Conservation (phyloP, 768 basidiomycete genomes). For the Pisolithus albus region DNA sequence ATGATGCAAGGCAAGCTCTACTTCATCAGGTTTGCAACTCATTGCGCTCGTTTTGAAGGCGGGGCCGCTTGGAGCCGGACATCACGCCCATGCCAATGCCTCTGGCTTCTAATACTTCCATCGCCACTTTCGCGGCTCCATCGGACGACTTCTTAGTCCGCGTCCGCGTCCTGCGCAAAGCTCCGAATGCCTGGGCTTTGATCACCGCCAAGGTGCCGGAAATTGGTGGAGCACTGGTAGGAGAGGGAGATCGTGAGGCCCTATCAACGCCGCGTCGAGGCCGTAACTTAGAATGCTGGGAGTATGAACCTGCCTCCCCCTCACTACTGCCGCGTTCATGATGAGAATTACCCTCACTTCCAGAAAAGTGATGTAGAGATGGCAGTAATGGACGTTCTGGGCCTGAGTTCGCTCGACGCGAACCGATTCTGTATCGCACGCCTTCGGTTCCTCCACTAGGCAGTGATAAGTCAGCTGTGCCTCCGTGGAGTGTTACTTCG, state of each 20-base stretch:
- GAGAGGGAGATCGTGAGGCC: constrained; percentile 43
- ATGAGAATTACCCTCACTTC: constrained; percentile 45
- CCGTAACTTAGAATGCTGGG: constrained; percentile 37
- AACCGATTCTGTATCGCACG: constrained; percentile 53
- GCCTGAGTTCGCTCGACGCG: constrained; percentile 42
- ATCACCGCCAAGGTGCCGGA: constrained; percentile 84
- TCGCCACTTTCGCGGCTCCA: constrained; percentile 62
- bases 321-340: constrained; percentile 53
- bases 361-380: constrained; percentile 40
- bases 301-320: constrained; percentile 42
- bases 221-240: constrained; percentile 38
- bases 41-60: constrained; percentile 48
- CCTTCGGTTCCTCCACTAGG: constrained; percentile 45
- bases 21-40: constrained; percentile 30
- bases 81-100: constrained; percentile 54
- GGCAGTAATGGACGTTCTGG: constrained; percentile 45
- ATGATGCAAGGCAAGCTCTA: constrained; percentile 1
- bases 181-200: constrained; percentile 86
- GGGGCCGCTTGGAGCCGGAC: constrained; percentile 34
- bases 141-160: constrained; percentile 69
- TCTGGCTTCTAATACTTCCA: constrained; percentile 76
- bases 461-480: constrained; percentile 64
- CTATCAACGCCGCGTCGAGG: constrained; percentile 44
- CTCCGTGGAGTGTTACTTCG: constrained; percentile 66
- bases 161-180: constrained; percentile 70